A percentile compares a stretch with the other conserved stretches of the same genome.
These are phyloP conservation scores for Solanum chmielewskii DNA, from an alignment of 257 asterid species.

Conservation along the genomic window DNA sequence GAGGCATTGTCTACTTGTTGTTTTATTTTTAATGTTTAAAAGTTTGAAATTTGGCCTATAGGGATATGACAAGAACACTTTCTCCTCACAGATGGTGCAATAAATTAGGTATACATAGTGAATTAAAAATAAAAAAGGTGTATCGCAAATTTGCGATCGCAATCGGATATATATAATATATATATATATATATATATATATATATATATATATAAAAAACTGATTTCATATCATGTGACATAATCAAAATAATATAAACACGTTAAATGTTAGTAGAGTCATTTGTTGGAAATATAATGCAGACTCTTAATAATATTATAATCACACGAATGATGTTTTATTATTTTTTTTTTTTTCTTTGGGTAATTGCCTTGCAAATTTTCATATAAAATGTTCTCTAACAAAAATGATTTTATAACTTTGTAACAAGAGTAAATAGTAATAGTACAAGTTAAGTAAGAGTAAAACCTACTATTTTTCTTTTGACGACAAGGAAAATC, in stretches of 20 bases:
- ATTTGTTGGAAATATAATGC: not conserved
- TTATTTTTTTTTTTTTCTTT: too few relatives aligned
- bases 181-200: too few relatives aligned
- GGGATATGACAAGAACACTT: not conserved
- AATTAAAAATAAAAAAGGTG: not conserved
- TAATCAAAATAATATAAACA: not conserved
- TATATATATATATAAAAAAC: too few relatives aligned
- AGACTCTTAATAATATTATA: not conserved
- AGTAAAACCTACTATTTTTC: not conserved
- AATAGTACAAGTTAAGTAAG: not conserved
- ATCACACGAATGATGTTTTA: not conserved
- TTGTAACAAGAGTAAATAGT: too few relatives aligned
- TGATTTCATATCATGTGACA: not conserved
- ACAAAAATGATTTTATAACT: too few relatives aligned
- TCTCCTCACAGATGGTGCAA: not conserved
- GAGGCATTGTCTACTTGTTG: not conserved
- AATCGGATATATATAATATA: not conserved
- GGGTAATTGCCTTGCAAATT: not conserved
- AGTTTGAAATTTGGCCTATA: not conserved
- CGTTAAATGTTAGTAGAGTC: not conserved
- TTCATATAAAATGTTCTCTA: not conserved
- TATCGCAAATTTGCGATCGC: not conserved
- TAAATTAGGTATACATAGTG: not conserved
- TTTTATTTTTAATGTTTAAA: not conserved
- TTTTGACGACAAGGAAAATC: too few relatives aligned